Evolutionary conservation across 495 filamentous ascomycete genomes (phyloP), one percentile per base, ranked within the genome.

Genomic region (Neurospora sp.): DNA sequence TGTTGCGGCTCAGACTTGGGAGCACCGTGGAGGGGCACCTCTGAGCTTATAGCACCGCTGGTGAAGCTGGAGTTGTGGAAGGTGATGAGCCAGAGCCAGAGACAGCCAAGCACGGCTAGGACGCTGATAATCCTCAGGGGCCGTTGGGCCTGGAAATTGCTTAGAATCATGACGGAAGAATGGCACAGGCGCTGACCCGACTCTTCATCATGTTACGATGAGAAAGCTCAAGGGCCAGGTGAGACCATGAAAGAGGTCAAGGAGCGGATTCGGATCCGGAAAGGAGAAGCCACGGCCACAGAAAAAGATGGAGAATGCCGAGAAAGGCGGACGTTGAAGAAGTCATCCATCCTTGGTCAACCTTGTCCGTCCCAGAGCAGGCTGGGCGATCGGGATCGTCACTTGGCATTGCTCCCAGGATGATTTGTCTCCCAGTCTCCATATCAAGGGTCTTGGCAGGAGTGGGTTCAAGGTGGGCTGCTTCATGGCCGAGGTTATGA

Each of bases 61-160:
- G 71, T 68, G 12, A 77, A 37, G 70, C 40, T 40, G 35, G 41
- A 37, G 41, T 65, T 38, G n/a, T 69, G 74, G n/a, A 77, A 39
- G 38, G 71, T 72, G 70, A 53, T 14, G 31, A 75, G 71, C 70
- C 68, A 74, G 35, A 74, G 35, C 70, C 74, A 72, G 53, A 75
- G 39, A 27, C 71, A 74, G 40, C 70, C 69, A 38, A 75, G 53
- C 22, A 72, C 70, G 39, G 72, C 74, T 14, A 77, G 12, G 38
- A 68, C 72, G 39, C 35, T 72, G 53, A 68, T 48, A 41, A 76
- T 35, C 61, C 73, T 72, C 7, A 74, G 70, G 59, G 76, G 74
- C 45, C 72, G 42, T 40, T 73, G 70, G 42, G 71, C 61, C 20
- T 69, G 61, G 42, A 61, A 22, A n/a, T 45, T 68, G 59, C 68